Evolutionary conservation across 2,329 filamentous ascomycete genomes (phyloP), one percentile per base, ranked within the genome.

Genomic region (Cercospora sp.): DNA sequence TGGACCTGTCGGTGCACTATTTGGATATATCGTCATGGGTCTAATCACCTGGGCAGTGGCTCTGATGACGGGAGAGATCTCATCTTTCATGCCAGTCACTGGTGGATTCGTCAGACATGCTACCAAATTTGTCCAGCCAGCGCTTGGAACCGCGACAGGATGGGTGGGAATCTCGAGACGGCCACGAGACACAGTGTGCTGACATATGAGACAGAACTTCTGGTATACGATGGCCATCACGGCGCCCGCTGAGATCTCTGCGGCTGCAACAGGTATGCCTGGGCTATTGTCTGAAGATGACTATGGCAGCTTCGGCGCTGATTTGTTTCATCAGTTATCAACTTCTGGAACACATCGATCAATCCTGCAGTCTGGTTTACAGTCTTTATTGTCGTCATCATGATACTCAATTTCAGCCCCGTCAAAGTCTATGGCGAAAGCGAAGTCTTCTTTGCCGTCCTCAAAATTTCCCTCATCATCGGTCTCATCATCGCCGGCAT

Each of bases 1-100:
- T 23, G 73, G 73, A 20, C 74, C 74, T 51, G 63, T 69, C 13
- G 68, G 72, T 5, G 69, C 72, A 1, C 36, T 76, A 5, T 67
- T 83, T 8, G 79, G 76, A n/a, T 82, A 82, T 64, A 51, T 74
- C 0, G 74, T 80, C 48, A 77, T 80, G 31, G 81, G 81, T 12
- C 36, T 79, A 3, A 71, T 76, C 3, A 77, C 78, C 0, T 76
- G 72, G 9, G 76, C 74, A 39, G 78, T 82, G 0, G 73, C 78
- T 0, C 73, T 78, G 12, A 74, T 76, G 7, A 75, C 79, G 5
- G 80, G 77, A 5, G 80, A 82, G 65, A 77, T 82, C 66, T 75
- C 76, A 0, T 72, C 80, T 1, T 69, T 81, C 26, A 75, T 77
- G 23, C 81, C 81, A 10, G 74, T 80, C 4, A 79, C 74, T 10